Base-by-base conservation (phyloP, 1,139 yeast genomes). In the Debaryomyces sp. region DNA sequence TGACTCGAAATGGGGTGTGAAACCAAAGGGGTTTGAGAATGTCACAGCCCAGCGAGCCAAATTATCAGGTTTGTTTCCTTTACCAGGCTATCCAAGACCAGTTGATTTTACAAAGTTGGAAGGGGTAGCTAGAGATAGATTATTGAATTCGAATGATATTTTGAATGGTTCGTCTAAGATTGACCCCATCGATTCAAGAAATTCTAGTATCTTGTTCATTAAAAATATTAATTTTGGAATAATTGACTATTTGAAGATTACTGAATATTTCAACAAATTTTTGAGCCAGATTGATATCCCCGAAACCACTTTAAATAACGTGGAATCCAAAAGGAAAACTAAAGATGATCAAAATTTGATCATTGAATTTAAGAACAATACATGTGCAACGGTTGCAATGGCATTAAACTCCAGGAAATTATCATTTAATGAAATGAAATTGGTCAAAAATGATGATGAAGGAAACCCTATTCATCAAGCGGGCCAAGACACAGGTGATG, bases 11-110 rank as follows among this genome's bases (percentile, higher is more conserved):
- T 91, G 97, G 97, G 96, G 91, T 44, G 71, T 80, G 13, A 77
- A 78, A 30, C 92, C 96, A 0, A 70, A 75, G 42, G 96, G 92
- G 0, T 89, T 87, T 63, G 96, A 89, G 59, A 77, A 80, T 10
- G 84, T 89, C 3, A 80, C 89, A 1, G 88, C 95, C 0, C 90
- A 85, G 55, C 76, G 88, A 55, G 96, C 96, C 5, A 91, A 91
- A 60, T 72, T 88, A 18, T 82, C 92, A 0, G 97, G 97, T 0
- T 66, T 88, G 4, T 91, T 89, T 58, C 90, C 94, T 0, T 71
- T 83, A 23, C 95, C 95, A 1, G 94, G 94, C 2, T 78, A 80
- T 45, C 82, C 87, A 0, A 74, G 79, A 54, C 82, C 81, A 2
- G 74, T 81, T 40, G 86, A 82, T 58, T 75, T 75, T 40, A 77